Base-by-base conservation (phyloP, 2,329 filamentous ascomycete species). In the Ophiostoma sp. region DNA sequence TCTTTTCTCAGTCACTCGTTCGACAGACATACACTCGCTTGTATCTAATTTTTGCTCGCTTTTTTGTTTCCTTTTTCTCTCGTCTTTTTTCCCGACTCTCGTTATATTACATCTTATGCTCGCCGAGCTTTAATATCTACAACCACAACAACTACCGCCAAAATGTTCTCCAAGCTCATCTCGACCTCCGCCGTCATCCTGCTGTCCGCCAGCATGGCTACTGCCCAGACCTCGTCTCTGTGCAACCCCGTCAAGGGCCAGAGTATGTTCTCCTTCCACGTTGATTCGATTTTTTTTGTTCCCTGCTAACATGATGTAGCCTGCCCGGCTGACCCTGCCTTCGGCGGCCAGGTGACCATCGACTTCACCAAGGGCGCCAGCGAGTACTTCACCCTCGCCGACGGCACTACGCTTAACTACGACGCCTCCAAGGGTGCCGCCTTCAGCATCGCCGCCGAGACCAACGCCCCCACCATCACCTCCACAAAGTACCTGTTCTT, bases 401-500 rank as follows among this genome's bases (percentile, higher is more conserved):
- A 80, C 6, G 87, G 86, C 74, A 89, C 87, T 75, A 81, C 76
- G 33, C 76, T 90, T 70, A 79, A 77, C 42, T 88, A 88, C 80
- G 82, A 84, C 77, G 76, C 77, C 70, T 76, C 77, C 72, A 81
- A 85, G 52, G 88, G 88, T 76, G 87, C 87, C 75, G 81, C 83
- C 75, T 89, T 89, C 83, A 87, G 88, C 78, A 98, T 98, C 83
- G 88, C 87, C 48, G 85, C 88, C 69, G 87, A 89, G 76, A 85
- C 80, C 15, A 87, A 94, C 70, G 89, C 88, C 68, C 91, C 93
- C 50, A 93, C 92, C 45, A 93, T 97, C 82, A 87, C 86, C 79
- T 89, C 88, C 73, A 87, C 90, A 79, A 95, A 94, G 88, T 98
- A 97, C 87, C 93, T 99, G 82, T 98, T 98, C 93, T 98, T 97